Conservation (phyloP, 139 green algal genomes). For the Zygnema circumcarinatum region DNA sequence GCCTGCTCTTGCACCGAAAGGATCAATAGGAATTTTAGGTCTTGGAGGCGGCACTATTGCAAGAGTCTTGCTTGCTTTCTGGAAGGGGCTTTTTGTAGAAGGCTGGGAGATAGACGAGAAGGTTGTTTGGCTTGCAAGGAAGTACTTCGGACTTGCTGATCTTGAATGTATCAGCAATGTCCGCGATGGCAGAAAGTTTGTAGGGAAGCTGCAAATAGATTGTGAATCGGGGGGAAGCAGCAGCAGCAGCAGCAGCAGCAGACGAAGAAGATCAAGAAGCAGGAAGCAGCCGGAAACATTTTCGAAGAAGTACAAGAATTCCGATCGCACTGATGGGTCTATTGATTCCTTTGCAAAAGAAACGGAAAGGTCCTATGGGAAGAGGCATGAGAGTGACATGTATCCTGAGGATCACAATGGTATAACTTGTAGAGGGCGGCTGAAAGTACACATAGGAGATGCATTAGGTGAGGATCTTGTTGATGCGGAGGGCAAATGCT, state of each 20-base stretch:
- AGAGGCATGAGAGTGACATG: not conserved
- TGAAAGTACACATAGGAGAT: constrained; percentile 2
- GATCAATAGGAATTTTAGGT: constrained; percentile 22
- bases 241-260: too few relatives aligned
- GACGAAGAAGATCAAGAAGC: too few relatives aligned
- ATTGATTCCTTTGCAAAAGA: not conserved
- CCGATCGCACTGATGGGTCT: not conserved
- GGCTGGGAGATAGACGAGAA: constrained; percentile 29
- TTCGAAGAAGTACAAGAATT: too few relatives aligned
- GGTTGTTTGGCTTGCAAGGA: constrained; percentile 2
- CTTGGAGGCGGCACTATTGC: constrained; percentile 17
- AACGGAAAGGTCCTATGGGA: not conserved
- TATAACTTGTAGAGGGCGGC: not conserved
- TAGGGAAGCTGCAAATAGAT: not conserved
- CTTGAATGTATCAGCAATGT: not conserved
- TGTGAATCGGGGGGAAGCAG: too few relatives aligned
- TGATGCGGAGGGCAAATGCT: not conserved
- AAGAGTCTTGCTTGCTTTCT: not conserved
- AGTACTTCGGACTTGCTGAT: constrained; percentile 1
- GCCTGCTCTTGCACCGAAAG: not conserved
- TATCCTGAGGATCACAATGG: not conserved
- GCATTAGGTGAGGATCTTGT: not conserved
- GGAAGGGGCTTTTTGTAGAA: not conserved
- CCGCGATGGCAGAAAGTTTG: not conserved
- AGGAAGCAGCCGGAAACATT: too few relatives aligned